phyloP scores from a whole-genome alignment of 768 basidiomycete species.

The Tylopilus subfusipes region DNA sequence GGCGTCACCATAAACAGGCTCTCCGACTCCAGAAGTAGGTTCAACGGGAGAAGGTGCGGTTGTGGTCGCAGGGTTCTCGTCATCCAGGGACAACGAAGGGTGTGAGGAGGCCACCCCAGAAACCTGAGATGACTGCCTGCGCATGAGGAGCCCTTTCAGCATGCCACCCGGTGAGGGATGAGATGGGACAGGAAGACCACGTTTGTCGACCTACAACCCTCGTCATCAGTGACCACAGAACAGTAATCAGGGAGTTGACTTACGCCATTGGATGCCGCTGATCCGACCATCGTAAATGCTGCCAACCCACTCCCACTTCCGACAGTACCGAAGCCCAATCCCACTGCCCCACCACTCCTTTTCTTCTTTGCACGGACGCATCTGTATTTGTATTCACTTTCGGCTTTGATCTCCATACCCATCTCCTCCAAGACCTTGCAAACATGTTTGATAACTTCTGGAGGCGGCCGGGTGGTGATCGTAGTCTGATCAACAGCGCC shows the following conservation, averaged over 20 bases:
- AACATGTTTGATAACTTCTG: constrained; percentile 86
- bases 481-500: constrained; percentile 90
- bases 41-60: constrained; percentile 34
- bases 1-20: constrained; percentile 75
- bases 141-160: constrained; percentile 85
- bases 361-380: constrained; percentile 77
- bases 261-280: constrained; percentile 84
- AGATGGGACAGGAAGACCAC: constrained; percentile 82
- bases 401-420: constrained; percentile 86
- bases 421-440: constrained; percentile 76
- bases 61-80: constrained; percentile 26
- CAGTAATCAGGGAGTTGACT: constrained; percentile 30
- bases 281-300: constrained; percentile 74
- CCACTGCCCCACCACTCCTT: constrained; percentile 47
- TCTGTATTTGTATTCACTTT: constrained; percentile 88
- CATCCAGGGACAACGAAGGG: constrained; percentile 50
- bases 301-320: constrained; percentile 50
- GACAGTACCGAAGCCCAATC: constrained; percentile 41
- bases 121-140: constrained; percentile 85
- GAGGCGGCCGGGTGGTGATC: constrained; percentile 79
- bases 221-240: constrained; percentile 8
- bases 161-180: constrained; percentile 71
- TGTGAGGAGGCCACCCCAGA: constrained; percentile 36
- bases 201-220: constrained; percentile 70
- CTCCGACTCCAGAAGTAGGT: constrained; percentile 32